Evolutionary conservation across 1,139 yeast species (phyloP).

Genomic region (Diutina sp.): DNA sequence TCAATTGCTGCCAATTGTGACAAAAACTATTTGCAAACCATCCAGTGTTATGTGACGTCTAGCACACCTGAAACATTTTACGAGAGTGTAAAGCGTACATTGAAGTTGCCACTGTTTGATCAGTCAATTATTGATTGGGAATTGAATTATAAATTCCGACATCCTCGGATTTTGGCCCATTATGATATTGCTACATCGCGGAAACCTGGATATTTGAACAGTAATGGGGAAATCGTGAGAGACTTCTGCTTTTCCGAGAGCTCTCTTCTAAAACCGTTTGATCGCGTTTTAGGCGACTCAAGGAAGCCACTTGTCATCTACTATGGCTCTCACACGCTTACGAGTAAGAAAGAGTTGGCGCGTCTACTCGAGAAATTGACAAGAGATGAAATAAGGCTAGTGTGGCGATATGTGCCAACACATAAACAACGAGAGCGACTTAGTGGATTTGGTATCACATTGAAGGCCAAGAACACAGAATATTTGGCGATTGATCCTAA

Average conservation of each 20-base stretch:
- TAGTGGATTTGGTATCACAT: conserved; percentile 49
- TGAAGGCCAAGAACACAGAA: conserved; percentile 4
- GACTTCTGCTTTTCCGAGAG: conserved; percentile 17
- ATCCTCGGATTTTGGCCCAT: not conserved
- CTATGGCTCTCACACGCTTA: conserved; percentile 39
- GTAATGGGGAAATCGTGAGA: conserved; percentile 31
- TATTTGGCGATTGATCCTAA: not conserved
- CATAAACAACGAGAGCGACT: conserved; percentile 10
- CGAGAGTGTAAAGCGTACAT: not conserved
- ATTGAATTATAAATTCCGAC: not conserved
- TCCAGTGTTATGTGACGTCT: not conserved
- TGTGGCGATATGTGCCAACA: conserved; percentile 56
- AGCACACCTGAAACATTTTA: not conserved
- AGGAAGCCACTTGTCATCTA: conserved; percentile 20
- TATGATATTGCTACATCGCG: not conserved
- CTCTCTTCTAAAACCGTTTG: conserved; percentile 27
- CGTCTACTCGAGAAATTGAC: conserved; percentile 49
- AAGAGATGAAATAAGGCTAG: conserved; percentile 55
- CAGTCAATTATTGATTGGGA: not conserved
- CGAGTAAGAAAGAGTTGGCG: conserved; percentile 41
- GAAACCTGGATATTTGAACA: conserved; percentile 21
- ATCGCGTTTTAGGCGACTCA: conserved; percentile 43
- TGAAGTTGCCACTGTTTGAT: not conserved
- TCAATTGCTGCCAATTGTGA: not conserved
- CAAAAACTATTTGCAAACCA: not conserved